phyloP scores from a whole-genome alignment of 163 green algal species.

The Chlamydomonas reinhardtii region DNA sequence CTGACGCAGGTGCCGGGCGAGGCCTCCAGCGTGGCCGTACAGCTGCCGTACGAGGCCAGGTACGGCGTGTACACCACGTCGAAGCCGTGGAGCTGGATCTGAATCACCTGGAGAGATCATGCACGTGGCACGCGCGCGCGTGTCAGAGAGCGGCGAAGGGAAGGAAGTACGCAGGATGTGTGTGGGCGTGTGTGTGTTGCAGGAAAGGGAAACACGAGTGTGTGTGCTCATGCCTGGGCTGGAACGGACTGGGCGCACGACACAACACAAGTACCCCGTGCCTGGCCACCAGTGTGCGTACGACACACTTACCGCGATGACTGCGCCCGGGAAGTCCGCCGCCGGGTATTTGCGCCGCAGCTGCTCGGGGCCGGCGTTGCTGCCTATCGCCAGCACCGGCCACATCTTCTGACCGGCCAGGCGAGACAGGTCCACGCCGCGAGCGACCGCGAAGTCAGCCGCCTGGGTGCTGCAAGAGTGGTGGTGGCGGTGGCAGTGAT shows the following conservation, averaged over 20 bases:
- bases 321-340: constrained; percentile 59
- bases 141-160: too few relatives aligned
- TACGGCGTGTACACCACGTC: constrained; percentile 81
- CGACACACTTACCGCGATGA: constrained; percentile 4
- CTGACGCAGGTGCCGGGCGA: constrained; percentile 64
- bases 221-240: too few relatives aligned
- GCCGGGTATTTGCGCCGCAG: constrained; percentile 71
- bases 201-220: too few relatives aligned
- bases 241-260: too few relatives aligned
- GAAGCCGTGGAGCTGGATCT: constrained; percentile 69
- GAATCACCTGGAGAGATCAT: constrained; percentile 56
- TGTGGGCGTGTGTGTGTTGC: too few relatives aligned
- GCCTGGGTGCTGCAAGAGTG: neutral
- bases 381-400: constrained; percentile 76
- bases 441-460: neutral
- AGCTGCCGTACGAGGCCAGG: constrained; percentile 69
- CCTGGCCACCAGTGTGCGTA: too few relatives aligned
- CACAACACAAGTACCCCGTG: too few relatives aligned
- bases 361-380: constrained; percentile 70
- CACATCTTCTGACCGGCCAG: neutral
- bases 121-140: too few relatives aligned
- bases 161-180: too few relatives aligned
- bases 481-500: neutral
- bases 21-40: constrained; percentile 73
- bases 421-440: neutral